Percentiles rank a stretch among this genome's conserved stretches.
Conservation (phyloP, 495 filamentous ascomycete genomes). For the Symbiotaphrina buchneri region DNA sequence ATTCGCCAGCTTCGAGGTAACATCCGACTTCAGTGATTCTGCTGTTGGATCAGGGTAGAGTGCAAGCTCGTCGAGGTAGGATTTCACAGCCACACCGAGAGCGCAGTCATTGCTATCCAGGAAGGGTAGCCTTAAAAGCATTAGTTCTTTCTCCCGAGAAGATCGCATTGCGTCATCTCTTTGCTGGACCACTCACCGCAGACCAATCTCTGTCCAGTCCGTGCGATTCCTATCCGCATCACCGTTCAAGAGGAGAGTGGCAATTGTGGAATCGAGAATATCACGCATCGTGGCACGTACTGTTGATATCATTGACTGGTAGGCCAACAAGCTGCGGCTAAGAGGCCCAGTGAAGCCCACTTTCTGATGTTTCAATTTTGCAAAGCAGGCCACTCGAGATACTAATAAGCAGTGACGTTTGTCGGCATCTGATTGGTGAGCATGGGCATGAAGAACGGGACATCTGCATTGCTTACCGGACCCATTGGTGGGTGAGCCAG, state of each 20-base stretch:
- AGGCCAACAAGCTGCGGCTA: slow-evolving; percentile 71
- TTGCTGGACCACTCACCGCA: slow-evolving; percentile 30
- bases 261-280: slow-evolving; percentile 56
- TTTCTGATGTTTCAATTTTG: slow-evolving; percentile 54
- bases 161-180: background rate
- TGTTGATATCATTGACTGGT: slow-evolving; percentile 59
- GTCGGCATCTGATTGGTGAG: slow-evolving; percentile 25
- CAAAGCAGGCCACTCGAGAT: slow-evolving; percentile 63
- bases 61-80: slow-evolving; percentile 71
- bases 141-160: slow-evolving; percentile 11
- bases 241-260: slow-evolving; percentile 58
- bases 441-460: background rate
- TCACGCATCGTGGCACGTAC: slow-evolving; percentile 61
- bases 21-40: slow-evolving; percentile 33
- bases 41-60: slow-evolving; percentile 26
- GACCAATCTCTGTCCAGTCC: slow-evolving; percentile 46
- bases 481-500: slow-evolving; percentile 33
- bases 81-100: slow-evolving; percentile 76
- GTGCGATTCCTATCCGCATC: slow-evolving; percentile 41
- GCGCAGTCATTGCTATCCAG: slow-evolving; percentile 62
- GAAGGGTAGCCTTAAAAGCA: slow-evolving; percentile 49
- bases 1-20: slow-evolving; percentile 32
- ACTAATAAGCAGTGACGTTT: slow-evolving; percentile 54
- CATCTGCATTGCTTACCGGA: slow-evolving; percentile 20
- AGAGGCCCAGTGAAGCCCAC: slow-evolving; percentile 91